Evolutionary conservation across 75 land plant species (phyloP), one percentile per base, ranked within the genome.

Genomic region (Pseudotsuga menziesii): DNA sequence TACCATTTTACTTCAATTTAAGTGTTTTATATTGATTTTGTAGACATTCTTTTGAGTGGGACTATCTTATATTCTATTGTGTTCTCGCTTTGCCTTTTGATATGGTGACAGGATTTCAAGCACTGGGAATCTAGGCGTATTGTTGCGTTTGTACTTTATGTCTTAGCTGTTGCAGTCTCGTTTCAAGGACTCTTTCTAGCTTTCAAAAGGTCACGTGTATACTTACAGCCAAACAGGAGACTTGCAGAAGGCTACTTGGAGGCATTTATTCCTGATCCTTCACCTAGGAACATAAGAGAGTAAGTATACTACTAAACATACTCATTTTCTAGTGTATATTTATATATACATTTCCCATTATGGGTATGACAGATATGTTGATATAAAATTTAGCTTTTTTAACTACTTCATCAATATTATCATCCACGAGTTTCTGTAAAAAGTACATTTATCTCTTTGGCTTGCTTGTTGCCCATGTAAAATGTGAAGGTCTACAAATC

Each of bases 181-280:
- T 83, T 78, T 73, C 91, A 78, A 76, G 83, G 84, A 70, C 59
- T 82, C 2, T 85, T 90, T 79, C 57, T 77, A 22, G 78, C 84
- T n/a, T 52, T 88, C 63, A 82, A 63, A 75, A 84, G 71, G 19
- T 80, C 88, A n/a, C 82, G 70, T 22, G 35, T 82, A 17, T 79
- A 66, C 35, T 78, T 78, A 23, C 76, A 82, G 56, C 84, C 75
- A n/a, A 58, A 55, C 41, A 78, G 76, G 56, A 83, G 87, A 63
- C 32, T 92, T 57, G 86, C 94, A 56, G 94, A 96, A 77, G 88
- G 89, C 27, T 96, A 90, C 77, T 83, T 96, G 89, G 99, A 96
- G 81, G 87, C 96, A 69, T 80, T 89, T 59, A 89, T 96, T 85
- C 99, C 99, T 56, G 93, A 96, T 56, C 96, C 99, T 9, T 81